These are phyloP conservation scores for Globisporangium spinosum DNA, from an alignment of 352 stramenopile species.

Conservation along the genomic window DNA sequence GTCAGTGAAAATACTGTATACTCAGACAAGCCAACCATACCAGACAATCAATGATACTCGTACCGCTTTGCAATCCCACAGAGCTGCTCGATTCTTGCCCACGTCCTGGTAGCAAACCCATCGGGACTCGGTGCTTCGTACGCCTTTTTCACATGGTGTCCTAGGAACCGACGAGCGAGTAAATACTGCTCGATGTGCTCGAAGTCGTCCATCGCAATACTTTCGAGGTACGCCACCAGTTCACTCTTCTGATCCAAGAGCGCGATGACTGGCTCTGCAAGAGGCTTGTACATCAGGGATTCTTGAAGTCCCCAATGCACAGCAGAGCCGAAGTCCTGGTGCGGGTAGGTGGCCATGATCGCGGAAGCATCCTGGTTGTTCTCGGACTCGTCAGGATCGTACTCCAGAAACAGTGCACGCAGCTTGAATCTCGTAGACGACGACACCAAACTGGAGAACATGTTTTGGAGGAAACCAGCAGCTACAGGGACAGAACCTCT, in stretches of 20 bases:
- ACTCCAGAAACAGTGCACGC: conserved; percentile 61
- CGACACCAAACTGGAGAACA: conserved; percentile 50
- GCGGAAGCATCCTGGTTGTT: conserved; percentile 1
- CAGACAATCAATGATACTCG: not conserved
- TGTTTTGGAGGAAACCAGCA: conserved; percentile 37
- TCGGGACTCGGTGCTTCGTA: conserved; percentile 21
- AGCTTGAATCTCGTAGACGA: conserved; percentile 61
- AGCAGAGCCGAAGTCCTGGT: conserved; percentile 77
- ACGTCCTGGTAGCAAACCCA: conserved; percentile 24
- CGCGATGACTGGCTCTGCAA: conserved; percentile 30
- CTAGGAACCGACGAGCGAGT: conserved; percentile 47
- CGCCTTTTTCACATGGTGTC: conserved; percentile 38
- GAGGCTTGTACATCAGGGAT: conserved; percentile 33
- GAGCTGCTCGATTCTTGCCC: conserved; percentile 35
- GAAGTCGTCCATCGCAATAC: conserved; percentile 33
- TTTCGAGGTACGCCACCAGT: conserved; percentile 16
- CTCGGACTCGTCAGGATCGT: conserved; percentile 31
- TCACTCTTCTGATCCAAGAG: conserved; percentile 15
- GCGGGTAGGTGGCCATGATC: conserved; percentile 46
- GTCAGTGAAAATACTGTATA: not conserved
- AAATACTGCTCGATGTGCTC: conserved; percentile 55
- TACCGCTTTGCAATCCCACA: conserved; percentile 48
- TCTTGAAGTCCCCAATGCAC: conserved; percentile 65
- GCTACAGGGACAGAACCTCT: conserved; percentile 5
- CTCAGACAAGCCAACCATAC: not conserved